Evolutionary conservation across 768 basidiomycete genomes (phyloP).

Genomic region (Auriscalpium vulgare): DNA sequence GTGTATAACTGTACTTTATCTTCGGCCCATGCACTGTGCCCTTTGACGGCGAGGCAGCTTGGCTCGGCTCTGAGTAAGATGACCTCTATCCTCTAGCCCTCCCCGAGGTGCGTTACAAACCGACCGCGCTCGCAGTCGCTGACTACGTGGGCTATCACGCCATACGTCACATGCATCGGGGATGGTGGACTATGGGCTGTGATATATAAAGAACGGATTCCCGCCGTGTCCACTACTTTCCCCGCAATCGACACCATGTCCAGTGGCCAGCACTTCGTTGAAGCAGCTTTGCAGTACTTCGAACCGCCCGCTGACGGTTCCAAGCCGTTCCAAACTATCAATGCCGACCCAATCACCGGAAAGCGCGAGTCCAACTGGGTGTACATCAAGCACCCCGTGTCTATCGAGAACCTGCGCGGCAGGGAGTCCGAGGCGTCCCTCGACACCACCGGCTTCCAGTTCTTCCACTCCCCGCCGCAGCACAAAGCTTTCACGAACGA

Average conservation of each 20-base stretch:
- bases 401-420: conserved; percentile 48
- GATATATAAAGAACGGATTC: too few species aligned
- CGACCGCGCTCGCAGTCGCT: too few species aligned
- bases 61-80: too few species aligned
- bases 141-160: too few species aligned
- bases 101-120: too few species aligned
- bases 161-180: too few species aligned
- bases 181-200: too few species aligned
- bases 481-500: conserved; percentile 43
- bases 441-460: conserved; percentile 48
- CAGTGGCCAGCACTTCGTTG: conserved; percentile 5
- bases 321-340: conserved; percentile 18
- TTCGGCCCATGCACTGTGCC: too few species aligned
- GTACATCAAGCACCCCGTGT: conserved; percentile 22
- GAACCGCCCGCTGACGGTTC: conserved; percentile 21
- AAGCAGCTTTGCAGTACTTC: conserved; percentile 16
- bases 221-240: not conserved
- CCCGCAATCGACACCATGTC: not conserved
- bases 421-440: conserved; percentile 37
- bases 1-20: too few species aligned
- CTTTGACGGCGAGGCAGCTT: too few species aligned
- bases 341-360: conserved; percentile 20
- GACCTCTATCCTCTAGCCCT: too few species aligned
- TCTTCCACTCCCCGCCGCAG: conserved; percentile 29
- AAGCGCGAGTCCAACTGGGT: conserved; percentile 30